These are phyloP conservation scores for Morella rubra DNA, from an alignment of 306 rosid genomes.

Conservation along the genomic window DNA sequence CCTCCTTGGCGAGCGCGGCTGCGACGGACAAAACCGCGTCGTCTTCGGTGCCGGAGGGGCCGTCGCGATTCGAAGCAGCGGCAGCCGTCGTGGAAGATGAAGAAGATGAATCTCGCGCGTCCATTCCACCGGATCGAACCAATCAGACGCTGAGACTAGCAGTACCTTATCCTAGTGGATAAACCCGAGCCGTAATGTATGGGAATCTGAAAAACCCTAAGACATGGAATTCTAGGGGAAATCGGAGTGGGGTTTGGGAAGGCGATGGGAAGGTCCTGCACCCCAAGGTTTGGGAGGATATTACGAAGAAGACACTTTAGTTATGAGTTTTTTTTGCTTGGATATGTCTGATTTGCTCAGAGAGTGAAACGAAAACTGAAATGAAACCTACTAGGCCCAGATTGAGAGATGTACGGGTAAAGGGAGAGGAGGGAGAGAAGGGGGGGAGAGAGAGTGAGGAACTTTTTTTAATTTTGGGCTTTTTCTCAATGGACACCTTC, in stretches of 20 bases:
- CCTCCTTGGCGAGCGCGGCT: slow-evolving; percentile 74
- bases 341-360: slow-evolving; percentile 35
- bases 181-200: slow-evolving; percentile 22
- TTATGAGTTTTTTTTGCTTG: slow-evolving; percentile 13
- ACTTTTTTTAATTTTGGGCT: background rate
- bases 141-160: slow-evolving; percentile 31
- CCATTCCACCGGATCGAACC: slow-evolving; percentile 74
- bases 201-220: slow-evolving; percentile 8
- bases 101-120: slow-evolving; percentile 56
- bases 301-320: slow-evolving; percentile 31
- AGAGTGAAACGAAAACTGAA: slow-evolving; percentile 43
- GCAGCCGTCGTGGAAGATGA: slow-evolving; percentile 42
- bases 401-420: slow-evolving; percentile 42
- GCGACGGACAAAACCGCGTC: slow-evolving; percentile 56
- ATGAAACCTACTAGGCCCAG: slow-evolving; percentile 29
- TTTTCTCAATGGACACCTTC: too few species aligned
- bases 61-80: slow-evolving; percentile 55
- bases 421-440: slow-evolving; percentile 19
- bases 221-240: slow-evolving; percentile 33
- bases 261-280: background rate
- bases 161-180: slow-evolving; percentile 25
- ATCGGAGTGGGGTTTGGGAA: slow-evolving; percentile 21
- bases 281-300: slow-evolving; percentile 4
- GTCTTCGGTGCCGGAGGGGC: slow-evolving; percentile 54
- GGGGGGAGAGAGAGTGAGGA: slow-evolving; percentile 21